Base-by-base conservation (phyloP, 345 rosid genomes). In the Erysimum cheiranthoides region DNA sequence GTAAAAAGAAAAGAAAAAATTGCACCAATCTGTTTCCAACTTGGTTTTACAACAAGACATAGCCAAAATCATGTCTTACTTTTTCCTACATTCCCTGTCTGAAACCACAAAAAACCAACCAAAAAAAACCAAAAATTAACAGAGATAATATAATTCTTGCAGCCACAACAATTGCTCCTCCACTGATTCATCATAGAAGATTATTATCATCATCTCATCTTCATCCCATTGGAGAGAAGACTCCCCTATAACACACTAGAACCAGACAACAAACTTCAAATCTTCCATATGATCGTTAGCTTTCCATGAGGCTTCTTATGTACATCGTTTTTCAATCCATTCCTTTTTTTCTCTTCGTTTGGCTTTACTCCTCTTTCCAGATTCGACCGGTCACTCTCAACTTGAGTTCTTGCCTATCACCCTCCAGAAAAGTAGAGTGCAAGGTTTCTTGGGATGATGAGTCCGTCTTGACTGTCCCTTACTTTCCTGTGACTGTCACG, bases 401-500 rank as follows among this genome's bases (percentile, higher is more conserved):
- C 82, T 93, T 93, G 75, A 93, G 91, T 77, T 93, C 98, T 66
- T 85, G 86, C 84, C 93, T 87, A 72, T 90, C 96, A 16, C 94
- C n/a, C 93, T 2, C 93, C 92, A 1, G 96, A 93, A 78, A 93
- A 93, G 83, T 84, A 91, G 32, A 93, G 92, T 10, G 97, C 98
- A 71, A 91, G 65, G 73, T 89, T 93, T 70, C 92, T 82, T 57
- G 90, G 92, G 58, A 93, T 85, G 61, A 93, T 86, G 42, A 93
- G 94, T 18, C 98, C 97, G 25, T 91, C 96, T 70, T 84, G 91
- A 82, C 97, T 90, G 81, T 91, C 98, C 35, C 96, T 85, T 46
- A 93, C 96, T 85, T 90, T 93, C 83, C 84, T 82, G 73, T 91
- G 96, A 75, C 97, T 89, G 79, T 91, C 97, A 4, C 97, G 89